Base-by-base conservation (phyloP, 2,329 filamentous ascomycete genomes). In the Pseudocercospora pini-densiflorae region DNA sequence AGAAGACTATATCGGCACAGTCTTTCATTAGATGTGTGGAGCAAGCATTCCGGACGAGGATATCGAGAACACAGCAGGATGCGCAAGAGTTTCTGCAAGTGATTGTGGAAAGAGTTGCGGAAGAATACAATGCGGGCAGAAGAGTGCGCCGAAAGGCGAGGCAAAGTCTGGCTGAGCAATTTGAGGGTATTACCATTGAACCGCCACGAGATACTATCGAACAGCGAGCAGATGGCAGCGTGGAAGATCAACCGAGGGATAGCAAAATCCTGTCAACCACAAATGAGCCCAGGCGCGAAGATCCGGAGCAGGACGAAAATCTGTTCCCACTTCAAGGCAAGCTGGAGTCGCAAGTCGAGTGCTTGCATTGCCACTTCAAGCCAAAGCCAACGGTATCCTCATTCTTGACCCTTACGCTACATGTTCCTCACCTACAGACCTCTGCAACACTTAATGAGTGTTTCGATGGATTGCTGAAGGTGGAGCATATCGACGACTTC, bases 41-140 rank as follows among this genome's bases (percentile, higher is more conserved):
- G 81, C 83, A 84, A 31, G 93, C 94, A 0, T 99, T 97, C 76
- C 88, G 89, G 63, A 94, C 96, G 74, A 89, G 92, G 73, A 97
- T 99, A 73, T 97, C 92, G 77, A 87, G 94, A 62, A 93, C 95
- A 76, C 95, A 99, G 80, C 95, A 99, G 79, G 95, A 99, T 81
- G 95, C 95, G 10, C 95, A 99, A 76, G 95, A 99, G 78, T 97
- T 99, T 70, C 81, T 99, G 63, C 95, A 99, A 81, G 90, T 98
- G 59, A 90, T 99, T 12, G 91, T 93, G 2, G 94, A 99, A 81
- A 87, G 94, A 61, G 83, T 99, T 63, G 93, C 92, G 74, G 95
- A 99, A 76, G 95, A 99, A 79, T 97, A 97, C 75, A 90, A 96
- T 76, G 93, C 93, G 3, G 93, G 93, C 1, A 86, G 87, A 73